Conservation (phyloP, 345 rosid genomes). For the Sonneratia caseolaris region DNA sequence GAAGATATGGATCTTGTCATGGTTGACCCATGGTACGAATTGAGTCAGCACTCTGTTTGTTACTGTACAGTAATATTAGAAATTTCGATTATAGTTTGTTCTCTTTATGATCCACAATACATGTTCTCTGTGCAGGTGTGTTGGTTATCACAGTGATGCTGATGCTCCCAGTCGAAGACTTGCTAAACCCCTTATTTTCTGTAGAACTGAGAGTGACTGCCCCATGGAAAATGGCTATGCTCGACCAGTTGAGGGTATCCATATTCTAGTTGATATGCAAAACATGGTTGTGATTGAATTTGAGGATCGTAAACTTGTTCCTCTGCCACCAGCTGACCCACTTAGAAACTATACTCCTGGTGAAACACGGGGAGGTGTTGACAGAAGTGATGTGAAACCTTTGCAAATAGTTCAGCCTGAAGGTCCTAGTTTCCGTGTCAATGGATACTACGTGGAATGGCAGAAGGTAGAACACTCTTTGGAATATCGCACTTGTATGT, state of each 20-base stretch:
- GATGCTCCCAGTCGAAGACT: conserved; percentile 81
- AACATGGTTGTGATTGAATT: conserved; percentile 80
- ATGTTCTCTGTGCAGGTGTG: conserved; percentile 45
- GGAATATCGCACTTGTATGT: not conserved
- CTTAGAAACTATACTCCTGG: conserved; percentile 82
- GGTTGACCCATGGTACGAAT: conserved; percentile 76
- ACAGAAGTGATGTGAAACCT: conserved; percentile 87
- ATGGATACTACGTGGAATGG: conserved; percentile 76
- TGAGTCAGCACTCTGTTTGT: not conserved
- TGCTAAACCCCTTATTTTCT: conserved; percentile 85
- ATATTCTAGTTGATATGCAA: conserved; percentile 82
- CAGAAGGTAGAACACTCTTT: conserved; percentile 50
- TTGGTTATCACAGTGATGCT: conserved; percentile 68
- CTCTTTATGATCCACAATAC: not conserved
- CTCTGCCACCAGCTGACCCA: conserved; percentile 83
- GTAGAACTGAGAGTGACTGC: conserved; percentile 85
- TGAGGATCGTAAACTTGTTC: conserved; percentile 85
- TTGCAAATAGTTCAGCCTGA: conserved; percentile 76
- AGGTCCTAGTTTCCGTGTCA: conserved; percentile 91
- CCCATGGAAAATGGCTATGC: conserved; percentile 99
- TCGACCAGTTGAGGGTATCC: conserved; percentile 83
- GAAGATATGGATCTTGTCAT: conserved; percentile 91
- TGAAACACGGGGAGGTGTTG: conserved; percentile 85
- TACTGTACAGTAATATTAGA: not conserved
- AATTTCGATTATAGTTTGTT: not conserved